These are phyloP conservation scores for Lyophyllum shimeji DNA, from an alignment of 768 basidiomycete species.

Conservation along the genomic window DNA sequence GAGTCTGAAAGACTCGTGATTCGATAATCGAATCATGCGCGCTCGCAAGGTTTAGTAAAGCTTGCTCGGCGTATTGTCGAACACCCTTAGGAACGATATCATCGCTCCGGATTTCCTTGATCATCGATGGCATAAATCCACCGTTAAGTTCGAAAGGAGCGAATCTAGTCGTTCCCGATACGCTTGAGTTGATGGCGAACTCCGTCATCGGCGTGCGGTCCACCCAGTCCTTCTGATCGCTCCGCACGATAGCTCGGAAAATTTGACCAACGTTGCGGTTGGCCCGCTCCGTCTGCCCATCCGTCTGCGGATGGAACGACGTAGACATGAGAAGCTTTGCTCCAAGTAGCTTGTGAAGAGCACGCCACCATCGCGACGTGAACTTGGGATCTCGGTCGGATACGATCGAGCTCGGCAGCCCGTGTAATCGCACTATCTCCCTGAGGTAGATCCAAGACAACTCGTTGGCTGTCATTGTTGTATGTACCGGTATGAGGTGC, in stretches of 20 bases:
- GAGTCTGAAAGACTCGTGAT: conserved; percentile 22
- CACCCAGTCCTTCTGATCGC: too few relatives aligned
- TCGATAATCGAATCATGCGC: conserved; percentile 40
- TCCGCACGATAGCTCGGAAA: too few relatives aligned
- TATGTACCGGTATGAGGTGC: conserved; percentile 16
- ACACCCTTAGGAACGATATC: conserved; percentile 18
- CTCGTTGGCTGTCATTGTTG: conserved; percentile 13
- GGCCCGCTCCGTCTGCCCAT: too few relatives aligned
- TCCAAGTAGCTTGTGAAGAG: background rate
- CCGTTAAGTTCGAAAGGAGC: conserved; percentile 22
- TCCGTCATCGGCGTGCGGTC: background rate
- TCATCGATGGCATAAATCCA: conserved; percentile 22
- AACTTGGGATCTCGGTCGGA: conserved; percentile 31
- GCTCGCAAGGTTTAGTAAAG: conserved; percentile 18
- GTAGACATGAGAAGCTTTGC: background rate
- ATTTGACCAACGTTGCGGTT: too few relatives aligned
- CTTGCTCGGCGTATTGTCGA: conserved; percentile 21
- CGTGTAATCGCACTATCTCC: conserved; percentile 25
- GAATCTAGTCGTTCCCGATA: conserved; percentile 11
- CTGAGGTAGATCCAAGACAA: conserved; percentile 12
- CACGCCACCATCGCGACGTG: background rate
- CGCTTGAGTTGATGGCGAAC: background rate
- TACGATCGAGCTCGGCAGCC: conserved; percentile 23
- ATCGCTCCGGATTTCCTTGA: background rate
- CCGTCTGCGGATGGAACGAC: conserved; percentile 1